Conservation (phyloP, 2,329 filamentous ascomycete genomes). For the Blastomyces percursus region DNA sequence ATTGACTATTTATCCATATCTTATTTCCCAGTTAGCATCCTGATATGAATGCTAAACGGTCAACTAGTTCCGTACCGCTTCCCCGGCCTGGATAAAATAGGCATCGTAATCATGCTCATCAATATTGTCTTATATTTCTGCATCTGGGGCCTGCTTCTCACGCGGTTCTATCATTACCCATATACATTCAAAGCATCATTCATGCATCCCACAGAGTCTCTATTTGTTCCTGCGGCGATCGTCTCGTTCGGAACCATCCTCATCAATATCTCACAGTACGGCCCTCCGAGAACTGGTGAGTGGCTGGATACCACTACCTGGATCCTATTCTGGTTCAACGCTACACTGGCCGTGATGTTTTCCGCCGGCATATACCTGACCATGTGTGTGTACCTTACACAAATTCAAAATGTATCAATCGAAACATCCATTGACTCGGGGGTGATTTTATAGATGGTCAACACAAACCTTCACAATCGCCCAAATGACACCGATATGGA, state of each 20-base stretch:
- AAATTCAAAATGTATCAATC: neutral
- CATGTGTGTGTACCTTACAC: conserved; percentile 46
- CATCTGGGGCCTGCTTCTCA: conserved; percentile 53
- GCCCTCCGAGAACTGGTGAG: conserved; percentile 47
- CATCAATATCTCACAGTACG: conserved; percentile 70
- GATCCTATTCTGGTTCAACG: conserved; percentile 65
- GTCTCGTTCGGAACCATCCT: conserved; percentile 65
- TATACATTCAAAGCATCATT: conserved; percentile 62
- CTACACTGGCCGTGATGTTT: conserved; percentile 53
- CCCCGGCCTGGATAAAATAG: conserved; percentile 48
- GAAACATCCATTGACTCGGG: neutral
- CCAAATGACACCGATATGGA: conserved; percentile 80
- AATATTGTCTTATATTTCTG: conserved; percentile 53
- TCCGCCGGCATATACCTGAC: conserved; percentile 64
- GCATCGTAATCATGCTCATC: conserved; percentile 50
- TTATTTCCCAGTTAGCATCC: neutral
- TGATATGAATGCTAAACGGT: conserved; percentile 11
- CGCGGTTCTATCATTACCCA: conserved; percentile 59
- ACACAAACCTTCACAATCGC: conserved; percentile 61
- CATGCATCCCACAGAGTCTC: conserved; percentile 62
- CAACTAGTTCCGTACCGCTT: conserved; percentile 42
- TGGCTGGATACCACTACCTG: conserved; percentile 55
- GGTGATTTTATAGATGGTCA: conserved; percentile 41
- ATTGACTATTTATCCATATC: neutral
- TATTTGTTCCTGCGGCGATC: conserved; percentile 60